Conservation (phyloP, 2,329 filamentous ascomycete species). For the Westerdykella ornata region DNA sequence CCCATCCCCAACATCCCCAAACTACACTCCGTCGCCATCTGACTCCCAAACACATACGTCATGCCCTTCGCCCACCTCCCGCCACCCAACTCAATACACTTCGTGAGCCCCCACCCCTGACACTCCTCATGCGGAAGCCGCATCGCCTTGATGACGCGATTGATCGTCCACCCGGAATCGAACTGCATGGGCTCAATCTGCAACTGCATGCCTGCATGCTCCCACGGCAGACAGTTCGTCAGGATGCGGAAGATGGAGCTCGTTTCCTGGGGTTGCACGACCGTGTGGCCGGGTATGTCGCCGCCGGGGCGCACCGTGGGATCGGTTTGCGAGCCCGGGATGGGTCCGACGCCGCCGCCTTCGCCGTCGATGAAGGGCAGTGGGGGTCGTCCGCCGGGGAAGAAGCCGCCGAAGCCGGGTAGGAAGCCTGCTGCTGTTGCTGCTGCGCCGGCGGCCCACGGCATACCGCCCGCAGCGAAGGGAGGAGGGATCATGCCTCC, state of each 20-base stretch:
- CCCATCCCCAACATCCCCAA: not conserved
- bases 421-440: not conserved
- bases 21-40: not conserved
- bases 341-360: not conserved
- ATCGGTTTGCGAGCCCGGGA: slow-evolving; percentile 19
- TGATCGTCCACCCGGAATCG: slow-evolving; percentile 19
- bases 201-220: slow-evolving; percentile 20
- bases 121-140: slow-evolving; percentile 22
- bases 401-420: not conserved
- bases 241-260: slow-evolving; percentile 25
- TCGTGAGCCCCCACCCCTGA: slow-evolving; percentile 25
- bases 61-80: slow-evolving; percentile 32
- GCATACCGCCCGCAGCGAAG: slow-evolving; percentile 2
- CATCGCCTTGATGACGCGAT: slow-evolving; percentile 24
- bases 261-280: slow-evolving; percentile 21
- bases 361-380: slow-evolving; percentile 3
- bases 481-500: slow-evolving; percentile 10
- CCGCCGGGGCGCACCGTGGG: slow-evolving; percentile 22
- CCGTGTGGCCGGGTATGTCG: slow-evolving; percentile 20
- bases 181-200: slow-evolving; percentile 21
- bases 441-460: slow-evolving; percentile 3
- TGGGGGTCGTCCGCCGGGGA: not conserved
- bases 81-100: slow-evolving; percentile 32
- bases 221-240: slow-evolving; percentile 25
- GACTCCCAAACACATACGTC: slow-evolving; percentile 9